phyloP scores from a whole-genome alignment of 176 grass and related monocot genomes.

The Eragrostis nindensis region DNA sequence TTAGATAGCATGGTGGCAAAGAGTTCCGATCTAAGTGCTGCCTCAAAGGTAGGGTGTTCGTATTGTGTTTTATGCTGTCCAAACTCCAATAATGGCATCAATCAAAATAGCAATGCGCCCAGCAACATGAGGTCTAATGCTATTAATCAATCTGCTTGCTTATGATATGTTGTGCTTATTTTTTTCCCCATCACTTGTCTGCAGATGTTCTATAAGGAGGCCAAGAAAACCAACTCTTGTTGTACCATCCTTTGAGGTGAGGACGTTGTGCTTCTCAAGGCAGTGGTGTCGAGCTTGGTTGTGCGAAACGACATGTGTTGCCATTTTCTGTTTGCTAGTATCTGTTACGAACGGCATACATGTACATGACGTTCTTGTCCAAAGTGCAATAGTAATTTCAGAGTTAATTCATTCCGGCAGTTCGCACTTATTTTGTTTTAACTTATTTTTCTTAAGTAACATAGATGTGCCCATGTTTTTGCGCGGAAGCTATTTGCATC shows the following conservation, averaged over 20 bases:
- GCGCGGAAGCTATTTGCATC: no score
- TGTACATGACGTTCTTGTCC: not conserved
- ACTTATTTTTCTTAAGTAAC: no score
- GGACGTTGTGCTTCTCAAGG: not conserved
- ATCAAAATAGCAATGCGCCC: no score
- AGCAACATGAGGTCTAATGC: no score
- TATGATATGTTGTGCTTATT: not conserved
- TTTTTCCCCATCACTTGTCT: not conserved
- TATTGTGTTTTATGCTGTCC: not conserved
- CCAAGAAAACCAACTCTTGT: slow-evolving; percentile 87
- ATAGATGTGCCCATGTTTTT: no score
- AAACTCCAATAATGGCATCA: not conserved
- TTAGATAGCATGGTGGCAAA: slow-evolving; percentile 88
- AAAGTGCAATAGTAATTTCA: not conserved
- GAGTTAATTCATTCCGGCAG: no score
- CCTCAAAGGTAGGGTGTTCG: slow-evolving; percentile 62
- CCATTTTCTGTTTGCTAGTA: slow-evolving; percentile 2
- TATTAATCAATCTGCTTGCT: not conserved
- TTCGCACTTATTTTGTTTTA: no score
- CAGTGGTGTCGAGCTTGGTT: not conserved
- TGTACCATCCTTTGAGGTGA: slow-evolving; percentile 73
- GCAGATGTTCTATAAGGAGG: slow-evolving; percentile 98
- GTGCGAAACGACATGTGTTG: not conserved
- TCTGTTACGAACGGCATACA: slow-evolving; percentile 7
- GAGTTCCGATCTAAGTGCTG: slow-evolving; percentile 85